Percentiles rank a stretch among this genome's conserved stretches.
phyloP scores from a whole-genome alignment of 306 rosid species.

The Malus fusca region DNA sequence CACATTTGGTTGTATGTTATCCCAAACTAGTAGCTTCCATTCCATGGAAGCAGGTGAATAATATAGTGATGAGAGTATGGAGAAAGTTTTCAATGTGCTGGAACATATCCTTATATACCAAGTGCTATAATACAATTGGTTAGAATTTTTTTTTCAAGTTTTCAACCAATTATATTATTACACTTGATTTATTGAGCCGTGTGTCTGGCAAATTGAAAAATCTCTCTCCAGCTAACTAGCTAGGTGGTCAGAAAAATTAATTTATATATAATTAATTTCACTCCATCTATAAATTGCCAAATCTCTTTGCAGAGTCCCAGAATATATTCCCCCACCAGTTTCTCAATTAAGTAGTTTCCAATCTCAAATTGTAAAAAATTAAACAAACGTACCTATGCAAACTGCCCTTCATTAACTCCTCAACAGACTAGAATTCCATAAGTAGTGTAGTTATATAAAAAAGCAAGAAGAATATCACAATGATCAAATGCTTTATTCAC shows the following conservation, averaged over 20 bases:
- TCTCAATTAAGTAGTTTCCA: slow-evolving; percentile 11
- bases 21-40: slow-evolving; percentile 24
- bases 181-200: too few species aligned
- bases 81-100: too few species aligned
- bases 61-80: not conserved
- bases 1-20: slow-evolving; percentile 26
- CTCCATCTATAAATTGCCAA: not conserved
- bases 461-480: not conserved
- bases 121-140: too few species aligned
- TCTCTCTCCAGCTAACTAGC: too few species aligned
- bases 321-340: slow-evolving; percentile 15
- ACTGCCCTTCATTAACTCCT: not conserved
- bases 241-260: not conserved
- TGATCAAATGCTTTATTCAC: not conserved
- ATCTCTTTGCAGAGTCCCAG: not conserved
- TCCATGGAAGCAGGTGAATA: not conserved
- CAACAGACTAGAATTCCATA: not conserved
- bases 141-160: too few species aligned
- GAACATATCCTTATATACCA: too few species aligned
- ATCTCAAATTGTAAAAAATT: not conserved
- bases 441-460: not conserved
- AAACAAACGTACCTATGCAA: not conserved
- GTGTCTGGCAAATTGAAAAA: too few species aligned
- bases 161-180: too few species aligned
- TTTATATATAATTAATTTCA: not conserved